A percentile compares a stretch with the other conserved stretches of the same genome.
These are phyloP conservation scores for Penicillium ochrochloron DNA, from an alignment of 495 filamentous ascomycete species.

Conservation along the genomic window DNA sequence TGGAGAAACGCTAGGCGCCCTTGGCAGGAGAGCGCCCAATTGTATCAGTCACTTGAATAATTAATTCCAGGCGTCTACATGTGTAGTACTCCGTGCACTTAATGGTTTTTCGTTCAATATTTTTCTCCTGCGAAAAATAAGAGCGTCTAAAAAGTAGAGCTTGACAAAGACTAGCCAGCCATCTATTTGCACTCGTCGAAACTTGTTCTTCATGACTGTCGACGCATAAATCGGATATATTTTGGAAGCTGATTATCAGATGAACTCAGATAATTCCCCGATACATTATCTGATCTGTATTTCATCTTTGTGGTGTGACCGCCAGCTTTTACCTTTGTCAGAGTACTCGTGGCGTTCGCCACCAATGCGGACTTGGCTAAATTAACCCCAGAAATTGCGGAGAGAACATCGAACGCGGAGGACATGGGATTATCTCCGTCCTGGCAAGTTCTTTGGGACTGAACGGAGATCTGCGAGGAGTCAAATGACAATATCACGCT, in stretches of 20 bases:
- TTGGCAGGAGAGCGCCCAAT: neutral
- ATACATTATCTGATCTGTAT: neutral
- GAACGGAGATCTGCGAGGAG: neutral
- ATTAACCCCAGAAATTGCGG: conserved; percentile 1
- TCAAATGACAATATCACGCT: neutral
- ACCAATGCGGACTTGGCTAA: neutral
- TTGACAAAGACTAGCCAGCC: neutral
- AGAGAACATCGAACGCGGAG: neutral
- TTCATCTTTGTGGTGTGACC: neutral
- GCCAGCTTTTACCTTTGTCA: neutral
- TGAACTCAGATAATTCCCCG: neutral
- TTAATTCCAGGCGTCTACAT: neutral
- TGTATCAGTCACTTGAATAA: neutral
- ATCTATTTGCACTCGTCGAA: neutral
- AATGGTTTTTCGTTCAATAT: neutral
- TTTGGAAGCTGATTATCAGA: neutral
- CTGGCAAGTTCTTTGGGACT: neutral
- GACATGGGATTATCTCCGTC: neutral
- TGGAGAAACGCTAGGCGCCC: neutral
- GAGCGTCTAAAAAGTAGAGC: neutral
- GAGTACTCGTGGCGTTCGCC: neutral
- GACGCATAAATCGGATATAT: too few species aligned
- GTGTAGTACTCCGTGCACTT: too few species aligned
- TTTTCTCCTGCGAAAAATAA: neutral
- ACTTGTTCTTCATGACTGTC: neutral